Evolutionary conservation across 306 rosid genomes (phyloP), one percentile per base, ranked within the genome.

Genomic region (Psophocarpus tetragonolobus): DNA sequence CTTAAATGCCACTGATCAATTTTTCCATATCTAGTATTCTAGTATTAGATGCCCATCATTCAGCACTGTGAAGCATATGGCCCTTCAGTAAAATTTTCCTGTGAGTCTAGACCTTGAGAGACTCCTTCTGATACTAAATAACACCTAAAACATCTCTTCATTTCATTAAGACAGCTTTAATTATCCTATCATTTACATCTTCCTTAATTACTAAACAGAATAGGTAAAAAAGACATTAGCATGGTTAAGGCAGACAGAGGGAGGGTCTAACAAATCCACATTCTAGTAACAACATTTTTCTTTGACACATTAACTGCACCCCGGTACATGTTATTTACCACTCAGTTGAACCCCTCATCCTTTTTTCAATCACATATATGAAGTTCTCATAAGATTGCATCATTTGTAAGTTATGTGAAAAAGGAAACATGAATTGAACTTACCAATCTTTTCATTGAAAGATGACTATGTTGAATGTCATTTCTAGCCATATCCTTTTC

Each of bases 391-490:
- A 39, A 62, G n/a, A 48, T 71, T 73, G 47, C 32, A 41, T 57
- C 68, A 64, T 70, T 82, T 68, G 77, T 64, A 30, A 47, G 48
- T 68, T 79, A 69, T 38, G 53, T 39, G 61, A 58, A 82, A 83
- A 64, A 39, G 6, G 73, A 44, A 65, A 65, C 65, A 68, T 26
- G 38, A 83, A 60, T 66, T 38, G 68, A 79, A 57, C 71, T 88
- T 79, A 94, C 98, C 88, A 94, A 30, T 74, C 71, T 84, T 81
- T 62, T 85, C 88, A 94, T 86, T 75, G 98, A 90, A 62, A 69
- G n/a, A 71, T 48, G 42, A 78, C 86, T 92, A 87, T 94, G 97
- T 78, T 85, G 93, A 80, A 92, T 39, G 65, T 87, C 92, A 78
- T 87, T 78, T 67, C 51, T 85, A 2, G 78, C 87, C 98, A 94